Percentiles rank a stretch among this genome's conserved stretches.
Conservation (phyloP, 2,329 filamentous ascomycete species). For the Phialophora macrospora region DNA sequence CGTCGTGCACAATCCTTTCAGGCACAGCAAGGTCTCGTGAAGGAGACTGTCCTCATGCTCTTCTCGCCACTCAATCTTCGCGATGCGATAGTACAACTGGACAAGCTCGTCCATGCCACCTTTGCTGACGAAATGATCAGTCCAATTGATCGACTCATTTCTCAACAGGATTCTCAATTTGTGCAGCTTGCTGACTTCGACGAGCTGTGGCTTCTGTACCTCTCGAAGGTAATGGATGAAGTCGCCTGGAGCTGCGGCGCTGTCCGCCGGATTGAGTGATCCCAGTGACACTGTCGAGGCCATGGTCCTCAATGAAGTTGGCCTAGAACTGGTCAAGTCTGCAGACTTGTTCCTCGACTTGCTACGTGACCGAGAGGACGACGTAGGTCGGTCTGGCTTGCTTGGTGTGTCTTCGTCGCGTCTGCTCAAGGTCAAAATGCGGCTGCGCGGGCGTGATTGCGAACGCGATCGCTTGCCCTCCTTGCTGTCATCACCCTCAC, state of each 20-base stretch:
- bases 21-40: conserved; percentile 87
- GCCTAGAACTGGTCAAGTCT: conserved; percentile 63
- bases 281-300: conserved; percentile 62
- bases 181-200: conserved; percentile 94
- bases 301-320: conserved; percentile 62
- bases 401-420: conserved; percentile 67
- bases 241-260: conserved; percentile 75
- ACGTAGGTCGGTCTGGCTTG: conserved; percentile 74
- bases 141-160: conserved; percentile 96
- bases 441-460: conserved; percentile 64
- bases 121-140: conserved; percentile 84
- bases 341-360: conserved; percentile 69
- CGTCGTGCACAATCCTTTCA: conserved; percentile 94
- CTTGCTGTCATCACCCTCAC: conserved; percentile 46
- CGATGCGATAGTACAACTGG: conserved; percentile 82
- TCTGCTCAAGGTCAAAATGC: conserved; percentile 78
- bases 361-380: conserved; percentile 37
- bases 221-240: conserved; percentile 86
- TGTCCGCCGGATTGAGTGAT: conserved; percentile 64
- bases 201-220: conserved; percentile 76
- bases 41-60: conserved; percentile 93
- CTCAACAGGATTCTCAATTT: conserved; percentile 86
- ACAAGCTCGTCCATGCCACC: conserved; percentile 94
- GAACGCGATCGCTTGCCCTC: conserved; percentile 54
- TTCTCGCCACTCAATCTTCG: conserved; percentile 96